Conservation (phyloP, 2,329 filamentous ascomycete genomes). For the Pyrenochaeta sp. region DNA sequence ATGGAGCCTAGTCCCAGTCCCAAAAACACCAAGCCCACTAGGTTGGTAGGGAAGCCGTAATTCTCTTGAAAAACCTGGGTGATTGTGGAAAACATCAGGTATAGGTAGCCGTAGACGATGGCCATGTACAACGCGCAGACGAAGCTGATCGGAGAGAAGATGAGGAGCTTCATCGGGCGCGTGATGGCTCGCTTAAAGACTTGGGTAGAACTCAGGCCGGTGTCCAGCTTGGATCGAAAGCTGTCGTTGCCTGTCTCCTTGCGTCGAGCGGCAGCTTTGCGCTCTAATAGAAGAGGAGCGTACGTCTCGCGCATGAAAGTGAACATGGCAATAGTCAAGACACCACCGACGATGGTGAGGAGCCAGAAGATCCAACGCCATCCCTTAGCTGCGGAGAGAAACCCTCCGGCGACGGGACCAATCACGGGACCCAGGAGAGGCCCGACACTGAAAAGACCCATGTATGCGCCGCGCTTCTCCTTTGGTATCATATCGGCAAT, state of each 20-base stretch:
- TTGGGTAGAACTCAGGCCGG: constrained; percentile 11
- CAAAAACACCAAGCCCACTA: constrained; percentile 77
- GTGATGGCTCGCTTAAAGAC: constrained; percentile 23
- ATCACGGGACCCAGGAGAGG: constrained; percentile 24
- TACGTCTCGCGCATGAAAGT: constrained; percentile 28
- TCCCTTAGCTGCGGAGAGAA: constrained; percentile 7
- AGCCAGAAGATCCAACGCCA: constrained; percentile 27
- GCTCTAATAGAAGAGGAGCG: constrained; percentile 42
- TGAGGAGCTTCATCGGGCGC: constrained; percentile 34
- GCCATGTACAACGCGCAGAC: constrained; percentile 16
- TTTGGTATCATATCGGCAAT: constrained; percentile 30
- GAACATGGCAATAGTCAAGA: constrained; percentile 39
- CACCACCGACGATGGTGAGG: constrained; percentile 10
- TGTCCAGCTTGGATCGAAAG: constrained; percentile 29
- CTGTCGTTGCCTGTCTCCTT: constrained; percentile 36
- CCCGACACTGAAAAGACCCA: constrained; percentile 21
- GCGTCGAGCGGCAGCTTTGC: constrained; percentile 39
- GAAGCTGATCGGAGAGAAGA: constrained; percentile 30
- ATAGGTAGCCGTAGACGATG: constrained; percentile 23
- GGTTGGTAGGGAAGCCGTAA: constrained; percentile 75
- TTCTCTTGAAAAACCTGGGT: constrained; percentile 77
- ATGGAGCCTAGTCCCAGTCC: constrained; percentile 68
- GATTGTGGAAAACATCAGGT: constrained; percentile 47
- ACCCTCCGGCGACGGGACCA: constrained; percentile 24
- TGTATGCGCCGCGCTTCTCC: constrained; percentile 26